Base-by-base conservation (phyloP, 768 basidiomycete species). In the Baorangia bicolor region DNA sequence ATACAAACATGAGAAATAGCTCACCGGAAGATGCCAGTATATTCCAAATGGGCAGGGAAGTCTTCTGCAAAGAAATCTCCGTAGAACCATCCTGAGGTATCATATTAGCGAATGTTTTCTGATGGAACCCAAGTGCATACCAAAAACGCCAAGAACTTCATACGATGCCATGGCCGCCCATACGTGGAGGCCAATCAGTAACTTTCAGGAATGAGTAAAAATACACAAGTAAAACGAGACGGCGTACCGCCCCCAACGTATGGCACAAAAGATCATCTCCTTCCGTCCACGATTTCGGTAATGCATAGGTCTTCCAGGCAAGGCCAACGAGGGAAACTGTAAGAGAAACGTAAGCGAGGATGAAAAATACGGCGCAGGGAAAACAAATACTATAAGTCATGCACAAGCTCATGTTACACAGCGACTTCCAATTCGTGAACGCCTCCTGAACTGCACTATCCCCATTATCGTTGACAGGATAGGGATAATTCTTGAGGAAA, bases 1-100 rank as follows among this genome's bases (percentile, higher is more conserved):
- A 45, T 10, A n/a, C 11, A 12, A 37, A 23, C 12, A 33, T 38
- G 34, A 37, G 46, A 35, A 51, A 48, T 34, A 38, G 63, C 75
- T 47, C 65, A 94, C 85, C 96, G 86, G 74, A 96, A 99, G 61
- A 99, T 98, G 31, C 97, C 97, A 49, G 94, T 95, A 69, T 98
- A 98, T 56, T 95, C 93, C 10, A 98, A 76, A 57, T 91, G 84
- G 0, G 89, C 75, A 4, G 96, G 93, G 71, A 92, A 95, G 59
- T 94, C 89, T 64, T 96, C 92, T 74, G 95, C 88, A 78, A 95
- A 95, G 75, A 96, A 96, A 73, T 96, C 93, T 23, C 94, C 94
- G 63, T 97, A 99, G 75, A 98, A 95, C 97, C 97, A 99, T 25
- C 97, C 92, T 94, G 54, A 14, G 14, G 38, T 33, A 11, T 30